Conservation (phyloP, 177 flowering plant species). For the Vitis hybrid region DNA sequence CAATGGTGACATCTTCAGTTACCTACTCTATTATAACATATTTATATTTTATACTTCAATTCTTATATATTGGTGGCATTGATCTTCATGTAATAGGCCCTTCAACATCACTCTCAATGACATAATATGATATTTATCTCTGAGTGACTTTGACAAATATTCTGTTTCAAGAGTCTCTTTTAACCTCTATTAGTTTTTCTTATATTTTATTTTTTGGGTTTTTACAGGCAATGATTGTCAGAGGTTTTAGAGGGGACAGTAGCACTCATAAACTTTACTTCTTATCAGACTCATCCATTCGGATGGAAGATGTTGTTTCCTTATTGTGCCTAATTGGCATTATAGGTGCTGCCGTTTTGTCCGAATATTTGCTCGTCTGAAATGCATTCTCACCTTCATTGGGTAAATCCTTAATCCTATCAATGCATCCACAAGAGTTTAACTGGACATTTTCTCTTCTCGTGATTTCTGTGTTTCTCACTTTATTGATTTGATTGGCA, state of each 20-base stretch:
- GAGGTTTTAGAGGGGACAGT: constrained; percentile 90
- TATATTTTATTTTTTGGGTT: background rate
- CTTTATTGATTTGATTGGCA: background rate
- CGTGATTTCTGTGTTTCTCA: background rate
- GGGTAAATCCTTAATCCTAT: constrained; percentile 7
- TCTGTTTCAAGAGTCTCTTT: too few species aligned
- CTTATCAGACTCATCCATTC: constrained; percentile 41
- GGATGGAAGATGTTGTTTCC: constrained; percentile 51
- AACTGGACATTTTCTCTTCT: background rate
- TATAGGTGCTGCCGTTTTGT: constrained; percentile 49
- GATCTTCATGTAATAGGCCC: too few species aligned
- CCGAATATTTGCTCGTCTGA: constrained; percentile 47
- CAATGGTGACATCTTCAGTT: too few species aligned
- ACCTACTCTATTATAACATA: too few species aligned
- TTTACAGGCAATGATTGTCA: constrained; percentile 88
- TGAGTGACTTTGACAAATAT: too few species aligned
- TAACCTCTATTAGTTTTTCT: background rate
- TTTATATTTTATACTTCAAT: too few species aligned
- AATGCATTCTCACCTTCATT: background rate
- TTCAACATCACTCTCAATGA: too few species aligned
- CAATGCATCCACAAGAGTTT: background rate
- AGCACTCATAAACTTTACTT: constrained; percentile 62
- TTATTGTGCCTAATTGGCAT: constrained; percentile 57
- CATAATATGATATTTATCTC: too few species aligned
- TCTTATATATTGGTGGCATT: too few species aligned